Conservation (phyloP, 768 basidiomycete species). For the Amanita exitialis region DNA sequence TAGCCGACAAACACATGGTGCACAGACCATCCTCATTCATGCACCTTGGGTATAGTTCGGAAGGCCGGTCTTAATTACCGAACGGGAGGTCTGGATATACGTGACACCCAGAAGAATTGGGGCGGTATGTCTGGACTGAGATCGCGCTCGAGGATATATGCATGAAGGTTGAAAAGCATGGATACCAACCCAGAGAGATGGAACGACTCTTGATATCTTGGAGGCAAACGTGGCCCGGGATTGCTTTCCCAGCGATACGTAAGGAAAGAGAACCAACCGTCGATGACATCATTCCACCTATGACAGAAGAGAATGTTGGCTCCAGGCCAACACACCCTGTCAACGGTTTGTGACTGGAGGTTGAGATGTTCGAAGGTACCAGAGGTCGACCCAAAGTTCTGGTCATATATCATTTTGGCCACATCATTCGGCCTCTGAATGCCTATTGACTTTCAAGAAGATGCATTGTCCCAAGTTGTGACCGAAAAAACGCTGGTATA, state of each 20-base stretch:
- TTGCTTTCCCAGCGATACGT: constrained; percentile 36
- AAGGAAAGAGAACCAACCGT: constrained; percentile 27
- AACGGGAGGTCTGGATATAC: constrained; percentile 42
- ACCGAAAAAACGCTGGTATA: neutral
- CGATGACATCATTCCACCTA: constrained; percentile 34
- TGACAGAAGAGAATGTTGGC: constrained; percentile 43
- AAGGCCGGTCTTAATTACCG: too few relatives aligned
- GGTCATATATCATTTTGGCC: too few relatives aligned
- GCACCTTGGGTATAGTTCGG: too few relatives aligned
- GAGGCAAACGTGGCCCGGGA: constrained; percentile 36
- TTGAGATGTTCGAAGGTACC: constrained; percentile 37
- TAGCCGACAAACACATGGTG: too few relatives aligned
- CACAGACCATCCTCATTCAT: too few relatives aligned
- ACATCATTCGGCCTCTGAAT: too few relatives aligned
- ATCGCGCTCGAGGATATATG: neutral
- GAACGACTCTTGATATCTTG: constrained; percentile 44
- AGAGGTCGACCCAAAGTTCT: too few relatives aligned
- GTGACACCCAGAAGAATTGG: constrained; percentile 45
- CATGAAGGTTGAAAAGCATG: constrained; percentile 20
- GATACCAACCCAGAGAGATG: constrained; percentile 48
- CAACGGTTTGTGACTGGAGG: constrained; percentile 42
- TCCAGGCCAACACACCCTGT: constrained; percentile 43
- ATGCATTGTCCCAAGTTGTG: constrained; percentile 18
- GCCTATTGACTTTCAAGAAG: constrained; percentile 37
- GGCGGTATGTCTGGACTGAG: constrained; percentile 11